Percentiles rank a stretch among this genome's conserved stretches.
Evolutionary conservation across 352 stramenopile species (phyloP).

Genomic region (Globisporangium canariense): DNA sequence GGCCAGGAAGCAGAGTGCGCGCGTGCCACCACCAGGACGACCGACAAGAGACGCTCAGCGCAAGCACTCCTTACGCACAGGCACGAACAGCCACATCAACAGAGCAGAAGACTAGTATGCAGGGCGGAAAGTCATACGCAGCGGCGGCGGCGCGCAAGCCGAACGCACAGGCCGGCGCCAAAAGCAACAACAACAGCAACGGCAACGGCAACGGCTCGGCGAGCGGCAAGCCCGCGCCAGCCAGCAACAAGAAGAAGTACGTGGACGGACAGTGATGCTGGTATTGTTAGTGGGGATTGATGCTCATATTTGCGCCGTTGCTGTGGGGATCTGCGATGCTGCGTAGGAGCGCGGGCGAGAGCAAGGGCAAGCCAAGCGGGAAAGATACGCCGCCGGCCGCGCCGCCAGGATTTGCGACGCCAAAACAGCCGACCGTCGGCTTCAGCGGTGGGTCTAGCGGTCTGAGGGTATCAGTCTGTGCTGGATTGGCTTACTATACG

Average conservation of each 20-base stretch:
- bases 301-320: background rate
- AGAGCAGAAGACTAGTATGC: background rate
- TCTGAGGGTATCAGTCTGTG: background rate
- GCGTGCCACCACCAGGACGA: background rate
- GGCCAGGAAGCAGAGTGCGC: constrained; percentile 1
- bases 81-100: background rate
- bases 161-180: constrained; percentile 17
- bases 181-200: constrained; percentile 10
- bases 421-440: constrained; percentile 10
- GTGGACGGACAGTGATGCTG: background rate
- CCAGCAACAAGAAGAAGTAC: constrained; percentile 38
- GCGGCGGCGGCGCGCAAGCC: constrained; percentile 14
- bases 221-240: constrained; percentile 3
- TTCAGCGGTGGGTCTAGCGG: constrained; percentile 16
- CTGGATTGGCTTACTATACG: background rate
- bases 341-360: constrained; percentile 5
- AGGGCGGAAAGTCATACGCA: constrained; percentile 17
- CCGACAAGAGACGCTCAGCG: constrained; percentile 1
- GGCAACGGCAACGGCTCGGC: constrained; percentile 1
- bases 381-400: constrained; percentile 8
- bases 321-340: background rate
- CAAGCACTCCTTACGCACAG: background rate
- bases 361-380: constrained; percentile 16
- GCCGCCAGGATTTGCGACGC: constrained; percentile 3
- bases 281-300: too few relatives aligned